A percentile compares a stretch with the other conserved stretches of the same genome.
Conservation (phyloP, 257 asterid genomes). For the Jacaranda mimosifolia region DNA sequence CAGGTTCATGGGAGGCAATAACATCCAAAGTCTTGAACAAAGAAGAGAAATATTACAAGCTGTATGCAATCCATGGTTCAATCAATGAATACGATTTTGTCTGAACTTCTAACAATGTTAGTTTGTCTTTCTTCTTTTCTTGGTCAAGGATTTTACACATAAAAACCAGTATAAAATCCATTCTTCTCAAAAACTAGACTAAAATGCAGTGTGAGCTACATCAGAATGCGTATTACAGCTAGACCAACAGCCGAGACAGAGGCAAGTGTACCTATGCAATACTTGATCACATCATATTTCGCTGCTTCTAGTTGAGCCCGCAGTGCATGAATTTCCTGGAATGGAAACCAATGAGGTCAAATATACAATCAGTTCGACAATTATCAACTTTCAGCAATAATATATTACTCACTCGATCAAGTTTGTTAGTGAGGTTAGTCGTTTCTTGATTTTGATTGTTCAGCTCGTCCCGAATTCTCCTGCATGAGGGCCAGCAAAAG, state of each 20-base stretch:
- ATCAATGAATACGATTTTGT: conserved; percentile 32
- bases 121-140: conserved; percentile 24
- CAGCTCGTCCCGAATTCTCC: conserved; percentile 95
- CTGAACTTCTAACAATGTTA: conserved; percentile 31
- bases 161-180: conserved; percentile 48
- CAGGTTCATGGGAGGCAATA: not conserved
- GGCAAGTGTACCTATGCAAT: conserved; percentile 90
- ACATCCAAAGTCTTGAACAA: not conserved
- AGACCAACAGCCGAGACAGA: conserved; percentile 88
- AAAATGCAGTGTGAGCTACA: conserved; percentile 44
- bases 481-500: conserved; percentile 42
- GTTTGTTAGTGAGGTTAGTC: conserved; percentile 85
- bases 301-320: conserved; percentile 95
- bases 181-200: conserved; percentile 20
- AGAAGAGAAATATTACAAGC: conserved; percentile 2
- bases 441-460: conserved; percentile 89
- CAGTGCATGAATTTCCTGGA: conserved; percentile 84
- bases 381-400: not conserved
- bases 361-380: not conserved
- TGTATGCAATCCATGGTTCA: conserved; percentile 15
- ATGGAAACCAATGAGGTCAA: not conserved
- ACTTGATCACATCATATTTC: conserved; percentile 90
- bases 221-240: conserved; percentile 76
- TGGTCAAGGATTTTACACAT: conserved; percentile 48
- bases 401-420: conserved; percentile 72